A percentile compares a stretch with the other conserved stretches of the same genome.
Conservation (phyloP, 2,329 filamentous ascomycete genomes). For the Anthostomella pinea region DNA sequence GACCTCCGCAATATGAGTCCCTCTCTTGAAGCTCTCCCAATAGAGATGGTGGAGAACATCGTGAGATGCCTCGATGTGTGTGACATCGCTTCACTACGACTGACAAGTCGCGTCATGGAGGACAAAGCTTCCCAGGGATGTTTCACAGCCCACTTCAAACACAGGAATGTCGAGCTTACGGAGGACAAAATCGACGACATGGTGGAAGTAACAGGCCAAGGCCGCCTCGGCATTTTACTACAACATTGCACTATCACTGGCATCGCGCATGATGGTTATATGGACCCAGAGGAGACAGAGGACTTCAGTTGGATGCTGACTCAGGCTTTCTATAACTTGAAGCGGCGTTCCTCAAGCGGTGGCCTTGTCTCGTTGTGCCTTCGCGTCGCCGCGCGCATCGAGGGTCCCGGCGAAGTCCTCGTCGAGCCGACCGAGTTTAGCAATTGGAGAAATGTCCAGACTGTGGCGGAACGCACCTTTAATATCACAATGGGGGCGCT, state of each 20-base stretch:
- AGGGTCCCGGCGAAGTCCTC: too few species aligned
- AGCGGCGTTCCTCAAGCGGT: constrained; percentile 3
- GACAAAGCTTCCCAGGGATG: constrained; percentile 1
- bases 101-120: constrained; percentile 1
- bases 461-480: too few species aligned
- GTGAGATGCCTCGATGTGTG: constrained; percentile 3
- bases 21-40: constrained; percentile 4
- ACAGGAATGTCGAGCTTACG: constrained; percentile 3
- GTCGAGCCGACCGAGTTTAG: too few species aligned
- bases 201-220: constrained; percentile 5
- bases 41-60: constrained; percentile 6
- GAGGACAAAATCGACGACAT: constrained; percentile 1
- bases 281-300: background rate
- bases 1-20: constrained; percentile 1
- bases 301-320: constrained; percentile 3
- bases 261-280: background rate
- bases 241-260: constrained; percentile 9
- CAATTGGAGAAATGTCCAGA: too few species aligned
- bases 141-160: constrained; percentile 2
- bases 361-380: constrained; percentile 7
- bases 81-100: constrained; percentile 6
- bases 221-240: constrained; percentile 3
- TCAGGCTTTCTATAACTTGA: constrained; percentile 7
- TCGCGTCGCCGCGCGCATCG: constrained; percentile 1
- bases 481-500: too few species aligned